These are phyloP conservation scores for Penicillium turbatum DNA, from an alignment of 495 filamentous ascomycete species.

Conservation along the genomic window DNA sequence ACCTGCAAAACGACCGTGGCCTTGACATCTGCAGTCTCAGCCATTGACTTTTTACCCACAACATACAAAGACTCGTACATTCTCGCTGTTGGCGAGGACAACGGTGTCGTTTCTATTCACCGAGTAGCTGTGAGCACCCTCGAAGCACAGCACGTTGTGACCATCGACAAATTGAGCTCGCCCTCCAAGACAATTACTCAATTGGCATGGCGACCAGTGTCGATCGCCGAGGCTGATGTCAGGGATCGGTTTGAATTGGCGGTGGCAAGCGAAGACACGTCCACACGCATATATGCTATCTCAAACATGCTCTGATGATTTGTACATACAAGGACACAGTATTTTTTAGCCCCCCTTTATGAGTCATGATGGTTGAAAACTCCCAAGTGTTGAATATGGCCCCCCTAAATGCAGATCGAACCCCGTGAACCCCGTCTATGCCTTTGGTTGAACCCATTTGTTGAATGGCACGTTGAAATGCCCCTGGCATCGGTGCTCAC, in stretches of 20 bases:
- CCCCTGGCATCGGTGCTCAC: background rate
- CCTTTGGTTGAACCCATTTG: slow-evolving; percentile 29
- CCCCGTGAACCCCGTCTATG: slow-evolving; percentile 23
- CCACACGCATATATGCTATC: slow-evolving; percentile 67
- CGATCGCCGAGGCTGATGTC: slow-evolving; percentile 9
- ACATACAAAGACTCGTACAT: slow-evolving; percentile 40
- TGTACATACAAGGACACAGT: slow-evolving; percentile 16
- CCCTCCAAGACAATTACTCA: slow-evolving; percentile 71
- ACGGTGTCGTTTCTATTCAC: slow-evolving; percentile 42
- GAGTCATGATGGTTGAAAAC: slow-evolving; percentile 26
- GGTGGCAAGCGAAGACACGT: slow-evolving; percentile 78
- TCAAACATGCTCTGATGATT: slow-evolving; percentile 30
- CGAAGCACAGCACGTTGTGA: slow-evolving; percentile 40
- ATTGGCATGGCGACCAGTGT: slow-evolving; percentile 69
- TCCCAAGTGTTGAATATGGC: background rate
- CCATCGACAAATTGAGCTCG: slow-evolving; percentile 42
- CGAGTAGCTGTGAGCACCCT: slow-evolving; percentile 38
- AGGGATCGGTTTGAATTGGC: slow-evolving; percentile 55
- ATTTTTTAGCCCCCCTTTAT: slow-evolving; percentile 14
- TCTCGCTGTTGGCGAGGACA: slow-evolving; percentile 63
- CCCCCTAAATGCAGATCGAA: slow-evolving; percentile 18
- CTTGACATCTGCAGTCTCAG: slow-evolving; percentile 62
- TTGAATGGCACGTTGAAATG: slow-evolving; percentile 30
- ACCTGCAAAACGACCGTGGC: slow-evolving; percentile 51
- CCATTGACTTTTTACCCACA: slow-evolving; percentile 60